These are phyloP conservation scores for Lactarius psammicola DNA, from an alignment of 768 basidiomycete species.

Conservation along the genomic window DNA sequence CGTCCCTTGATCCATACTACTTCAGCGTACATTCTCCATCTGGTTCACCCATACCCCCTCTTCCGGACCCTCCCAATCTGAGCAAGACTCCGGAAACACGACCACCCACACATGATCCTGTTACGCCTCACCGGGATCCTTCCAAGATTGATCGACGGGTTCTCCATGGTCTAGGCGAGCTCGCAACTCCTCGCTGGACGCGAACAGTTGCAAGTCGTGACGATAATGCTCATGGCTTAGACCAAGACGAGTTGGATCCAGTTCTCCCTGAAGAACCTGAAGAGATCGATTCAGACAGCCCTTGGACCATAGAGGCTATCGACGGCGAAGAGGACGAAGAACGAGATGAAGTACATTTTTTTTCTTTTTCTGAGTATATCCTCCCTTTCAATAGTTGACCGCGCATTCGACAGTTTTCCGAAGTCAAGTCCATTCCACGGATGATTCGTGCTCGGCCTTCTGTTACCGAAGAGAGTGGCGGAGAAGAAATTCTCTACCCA, in stretches of 20 bases:
- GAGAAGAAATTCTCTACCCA: constrained; percentile 87
- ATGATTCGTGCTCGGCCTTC: constrained; percentile 61
- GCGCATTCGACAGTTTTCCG: constrained; percentile 39
- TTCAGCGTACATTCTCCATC: constrained; percentile 70
- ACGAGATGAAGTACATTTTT: constrained; percentile 55
- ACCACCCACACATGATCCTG: constrained; percentile 46
- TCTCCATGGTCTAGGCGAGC: constrained; percentile 92
- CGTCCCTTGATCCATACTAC: constrained; percentile 87
- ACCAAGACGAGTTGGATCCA: constrained; percentile 35
- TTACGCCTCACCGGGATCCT: constrained; percentile 75
- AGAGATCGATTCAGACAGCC: constrained; percentile 66
- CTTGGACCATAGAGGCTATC: constrained; percentile 86
- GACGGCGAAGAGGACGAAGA: constrained; percentile 72
- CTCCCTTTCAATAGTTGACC: constrained; percentile 5
- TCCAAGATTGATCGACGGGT: constrained; percentile 80
- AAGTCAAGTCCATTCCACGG: constrained; percentile 46
- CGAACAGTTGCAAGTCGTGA: constrained; percentile 45
- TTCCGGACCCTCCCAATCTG: constrained; percentile 36
- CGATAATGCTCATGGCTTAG: constrained; percentile 36
- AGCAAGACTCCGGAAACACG: constrained; percentile 65
- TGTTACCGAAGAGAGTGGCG: constrained; percentile 79
- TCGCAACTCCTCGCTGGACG: constrained; percentile 94
- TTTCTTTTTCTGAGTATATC: constrained; percentile 13
- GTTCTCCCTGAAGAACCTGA: constrained; percentile 38
- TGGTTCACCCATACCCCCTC: constrained; percentile 60